A percentile compares a stretch with the other conserved stretches of the same genome.
Conservation (phyloP, 345 rosid species). For the Pistacia vera region DNA sequence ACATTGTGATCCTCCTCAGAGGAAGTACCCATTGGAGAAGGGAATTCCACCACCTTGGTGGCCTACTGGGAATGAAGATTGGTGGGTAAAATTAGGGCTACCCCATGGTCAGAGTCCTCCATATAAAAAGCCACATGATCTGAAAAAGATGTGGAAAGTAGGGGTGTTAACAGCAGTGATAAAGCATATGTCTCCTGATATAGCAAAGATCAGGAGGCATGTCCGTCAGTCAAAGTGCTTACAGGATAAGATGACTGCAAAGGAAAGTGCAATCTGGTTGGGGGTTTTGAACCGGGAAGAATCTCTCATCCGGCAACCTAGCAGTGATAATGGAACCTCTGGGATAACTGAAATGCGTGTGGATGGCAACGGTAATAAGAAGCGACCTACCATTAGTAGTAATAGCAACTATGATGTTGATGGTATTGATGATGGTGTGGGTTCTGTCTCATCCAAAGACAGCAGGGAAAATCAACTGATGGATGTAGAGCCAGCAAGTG, state of each 20-base stretch:
- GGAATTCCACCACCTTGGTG: slow-evolving; percentile 97
- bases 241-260: slow-evolving; percentile 99
- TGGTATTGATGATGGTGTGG: slow-evolving; percentile 65
- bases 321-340: slow-evolving; percentile 86
- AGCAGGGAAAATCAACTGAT: slow-evolving; percentile 43
- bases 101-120: slow-evolving; percentile 73
- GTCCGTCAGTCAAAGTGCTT: slow-evolving; percentile 95
- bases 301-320: slow-evolving; percentile 71
- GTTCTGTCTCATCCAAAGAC: slow-evolving; percentile 87
- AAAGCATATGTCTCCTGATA: slow-evolving; percentile 96
- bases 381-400: slow-evolving; percentile 50
- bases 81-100: slow-evolving; percentile 86
- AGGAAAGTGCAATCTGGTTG: slow-evolving; percentile 98
- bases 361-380: slow-evolving; percentile 47
- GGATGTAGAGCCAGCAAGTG: slow-evolving; percentile 39
- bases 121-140: slow-evolving; percentile 94
- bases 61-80: slow-evolving; percentile 92
- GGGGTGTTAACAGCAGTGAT: slow-evolving; percentile 96
- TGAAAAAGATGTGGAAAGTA: slow-evolving; percentile 99
- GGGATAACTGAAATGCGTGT: slow-evolving; percentile 68
- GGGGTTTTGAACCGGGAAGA: slow-evolving; percentile 89
- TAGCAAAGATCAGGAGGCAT: slow-evolving; percentile 91
- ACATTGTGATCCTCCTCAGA: slow-evolving; percentile 97
- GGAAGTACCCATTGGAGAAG: slow-evolving; percentile 94
- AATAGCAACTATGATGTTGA: slow-evolving; percentile 91